Conservation (phyloP, 805 yeast species). For the Candida saitoana region DNA sequence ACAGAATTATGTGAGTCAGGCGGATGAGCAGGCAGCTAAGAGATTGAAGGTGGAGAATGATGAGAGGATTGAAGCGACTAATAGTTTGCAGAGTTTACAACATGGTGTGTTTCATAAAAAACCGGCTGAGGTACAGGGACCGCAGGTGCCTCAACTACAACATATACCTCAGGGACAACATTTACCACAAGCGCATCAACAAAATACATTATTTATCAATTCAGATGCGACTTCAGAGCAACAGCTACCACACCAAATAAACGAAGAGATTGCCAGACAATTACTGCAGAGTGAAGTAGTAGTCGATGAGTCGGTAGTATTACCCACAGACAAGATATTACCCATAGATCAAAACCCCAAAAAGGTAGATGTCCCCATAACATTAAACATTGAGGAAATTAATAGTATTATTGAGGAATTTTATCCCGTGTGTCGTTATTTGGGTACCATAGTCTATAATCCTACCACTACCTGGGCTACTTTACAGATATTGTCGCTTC, state of each 20-base stretch:
- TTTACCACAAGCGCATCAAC: not conserved
- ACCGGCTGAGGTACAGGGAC: not conserved
- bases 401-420: slow-evolving; percentile 18
- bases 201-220: not conserved
- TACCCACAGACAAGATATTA: not conserved
- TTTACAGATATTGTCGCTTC: slow-evolving; percentile 26
- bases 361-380: slow-evolving; percentile 2
- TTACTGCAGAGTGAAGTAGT: not conserved
- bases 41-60: slow-evolving; percentile 5
- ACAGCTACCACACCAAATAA: slow-evolving; percentile 8
- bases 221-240: not conserved
- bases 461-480: slow-evolving; percentile 50
- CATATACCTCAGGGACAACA: not conserved
- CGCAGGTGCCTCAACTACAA: not conserved
- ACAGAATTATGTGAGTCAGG: not conserved
- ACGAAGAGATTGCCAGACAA: not conserved
- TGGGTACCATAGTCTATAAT: slow-evolving; percentile 58
- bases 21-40: slow-evolving; percentile 4
- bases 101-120: not conserved
- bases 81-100: slow-evolving; percentile 1
- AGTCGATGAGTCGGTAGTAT: not conserved
- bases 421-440: slow-evolving; percentile 31
- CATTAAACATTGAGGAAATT: slow-evolving; percentile 17
- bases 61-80: slow-evolving; percentile 3
- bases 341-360: not conserved